phyloP scores from a whole-genome alignment of 805 yeast species.

The Suhomyces faveliae region DNA sequence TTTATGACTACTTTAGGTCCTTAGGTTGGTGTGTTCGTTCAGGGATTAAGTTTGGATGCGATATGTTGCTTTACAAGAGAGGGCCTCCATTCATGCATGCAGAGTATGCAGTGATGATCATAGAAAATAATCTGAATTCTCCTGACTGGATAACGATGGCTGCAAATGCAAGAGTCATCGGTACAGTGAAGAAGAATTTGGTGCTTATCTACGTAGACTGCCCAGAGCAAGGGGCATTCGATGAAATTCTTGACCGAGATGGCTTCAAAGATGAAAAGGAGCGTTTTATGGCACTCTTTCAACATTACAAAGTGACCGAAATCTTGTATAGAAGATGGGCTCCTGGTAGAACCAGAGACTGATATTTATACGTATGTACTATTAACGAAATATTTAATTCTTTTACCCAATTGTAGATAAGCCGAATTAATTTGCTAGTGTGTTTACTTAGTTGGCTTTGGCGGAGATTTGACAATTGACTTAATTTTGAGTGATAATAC shows the following conservation, averaged over 20 bases:
- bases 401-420: too few relatives aligned
- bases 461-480: too few relatives aligned
- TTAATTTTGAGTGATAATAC: neutral
- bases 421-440: too few relatives aligned
- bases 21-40: constrained; percentile 93
- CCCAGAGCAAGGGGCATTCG: constrained; percentile 40
- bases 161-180: constrained; percentile 73
- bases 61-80: constrained; percentile 73
- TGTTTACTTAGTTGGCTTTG: too few relatives aligned
- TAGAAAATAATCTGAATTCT: constrained; percentile 35
- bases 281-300: constrained; percentile 31
- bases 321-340: constrained; percentile 78
- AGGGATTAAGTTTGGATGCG: constrained; percentile 92
- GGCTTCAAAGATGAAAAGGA: constrained; percentile 13
- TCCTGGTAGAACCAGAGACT: constrained; percentile 81
- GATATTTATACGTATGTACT: constrained; percentile 7
- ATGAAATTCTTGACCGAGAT: constrained; percentile 17
- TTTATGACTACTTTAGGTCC: constrained; percentile 83
- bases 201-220: constrained; percentile 65
- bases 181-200: constrained; percentile 80
- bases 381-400: too few relatives aligned
- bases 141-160: constrained; percentile 60
- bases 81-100: constrained; percentile 98
- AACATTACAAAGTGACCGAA: constrained; percentile 56
- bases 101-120: constrained; percentile 66